Base-by-base conservation (phyloP, 1,139 yeast species). In the Pichia sp. region DNA sequence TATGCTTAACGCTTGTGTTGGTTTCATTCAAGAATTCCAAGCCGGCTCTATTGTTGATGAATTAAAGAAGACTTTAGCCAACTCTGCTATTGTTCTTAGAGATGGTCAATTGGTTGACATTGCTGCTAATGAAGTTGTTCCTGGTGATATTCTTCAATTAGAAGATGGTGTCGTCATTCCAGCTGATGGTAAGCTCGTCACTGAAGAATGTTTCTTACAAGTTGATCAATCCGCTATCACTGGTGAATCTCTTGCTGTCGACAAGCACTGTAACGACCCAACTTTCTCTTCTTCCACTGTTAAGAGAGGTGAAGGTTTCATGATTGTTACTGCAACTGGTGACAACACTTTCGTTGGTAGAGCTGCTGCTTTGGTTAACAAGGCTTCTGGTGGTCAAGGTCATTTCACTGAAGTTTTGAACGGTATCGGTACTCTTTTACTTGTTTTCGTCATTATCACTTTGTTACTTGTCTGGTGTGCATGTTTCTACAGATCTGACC, bases 221-320 rank as follows among this genome's bases (percentile, higher is more conserved):
- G 82, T 87, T 59, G 97, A 88, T 70, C 96, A 88, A 72, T 87
- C 96, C 58, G 94, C 96, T 58, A 83, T 88, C 60, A 88, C 97
- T 59, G 97, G 97, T 78, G 97, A 88, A 71, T 87, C 96, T 49
- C 70, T 88, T 55, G 96, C 96, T 59, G 96, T 82, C 53, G 96
- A 86, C 70, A 87, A 87, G 74, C 85, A 73, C 63, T 67, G 69
- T 62, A 95, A 94, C 67, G 96, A 87, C 64, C 72, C 79, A 57
- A 71, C 80, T 62, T 87, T 83, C 79, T 85, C 96, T 47, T 87
- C 96, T 33, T 87, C 96, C 45, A 84, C 96, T 50, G 94, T 88
- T 56, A 87, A 86, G 77, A 82, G 94, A 62, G 96, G 97, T 77
- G 94, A 85, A 69, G 94, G 85, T 58, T 82, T 81, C 72, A 85